A percentile compares a stretch with the other conserved stretches of the same genome.
Evolutionary conservation across 73 alveolate genomes (phyloP).

Genomic region (Tetrahymena elliotti): DNA sequence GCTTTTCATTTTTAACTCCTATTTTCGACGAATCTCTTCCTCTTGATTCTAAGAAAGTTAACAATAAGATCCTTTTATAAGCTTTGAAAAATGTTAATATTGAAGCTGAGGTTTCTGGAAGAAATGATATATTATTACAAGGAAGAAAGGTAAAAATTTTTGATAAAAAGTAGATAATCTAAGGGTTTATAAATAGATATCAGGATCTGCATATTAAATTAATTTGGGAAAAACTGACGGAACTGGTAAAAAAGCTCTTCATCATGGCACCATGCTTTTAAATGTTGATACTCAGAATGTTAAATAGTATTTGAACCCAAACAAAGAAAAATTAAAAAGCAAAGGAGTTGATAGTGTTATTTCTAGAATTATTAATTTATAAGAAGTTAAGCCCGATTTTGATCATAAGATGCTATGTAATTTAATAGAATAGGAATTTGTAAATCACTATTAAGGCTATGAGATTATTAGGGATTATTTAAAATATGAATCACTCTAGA

Average conservation of each 20-base stretch:
- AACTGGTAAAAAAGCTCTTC: conserved; percentile 59
- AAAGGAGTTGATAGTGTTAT: conserved; percentile 82
- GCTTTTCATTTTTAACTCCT: conserved; percentile 75
- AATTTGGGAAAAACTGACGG: conserved; percentile 60
- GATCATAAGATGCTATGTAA: conserved; percentile 41
- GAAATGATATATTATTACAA: conserved; percentile 78
- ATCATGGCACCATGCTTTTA: conserved; percentile 90
- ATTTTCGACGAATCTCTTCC: conserved; percentile 24
- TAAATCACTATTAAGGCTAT: conserved; percentile 6
- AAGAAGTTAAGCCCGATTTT: conserved; percentile 39
- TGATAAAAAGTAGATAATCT: not conserved
- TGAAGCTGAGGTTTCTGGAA: conserved; percentile 71
- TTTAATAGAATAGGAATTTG: conserved; percentile 26
- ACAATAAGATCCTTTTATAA: conserved; percentile 64
- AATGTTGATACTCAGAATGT: conserved; percentile 58
- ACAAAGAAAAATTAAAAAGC: conserved; percentile 64
- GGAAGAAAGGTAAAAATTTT: conserved; percentile 45
- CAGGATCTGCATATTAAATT: conserved; percentile 71
- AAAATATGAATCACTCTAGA: conserved; percentile 37
- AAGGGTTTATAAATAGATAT: not conserved
- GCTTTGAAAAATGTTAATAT: conserved; percentile 52
- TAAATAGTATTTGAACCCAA: conserved; percentile 65
- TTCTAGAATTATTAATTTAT: conserved; percentile 67
- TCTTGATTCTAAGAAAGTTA: conserved; percentile 64
- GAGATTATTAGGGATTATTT: conserved; percentile 3